These are phyloP conservation scores for Psidium friedrichsthalianum DNA, from an alignment of 345 rosid species.

Conservation along the genomic window DNA sequence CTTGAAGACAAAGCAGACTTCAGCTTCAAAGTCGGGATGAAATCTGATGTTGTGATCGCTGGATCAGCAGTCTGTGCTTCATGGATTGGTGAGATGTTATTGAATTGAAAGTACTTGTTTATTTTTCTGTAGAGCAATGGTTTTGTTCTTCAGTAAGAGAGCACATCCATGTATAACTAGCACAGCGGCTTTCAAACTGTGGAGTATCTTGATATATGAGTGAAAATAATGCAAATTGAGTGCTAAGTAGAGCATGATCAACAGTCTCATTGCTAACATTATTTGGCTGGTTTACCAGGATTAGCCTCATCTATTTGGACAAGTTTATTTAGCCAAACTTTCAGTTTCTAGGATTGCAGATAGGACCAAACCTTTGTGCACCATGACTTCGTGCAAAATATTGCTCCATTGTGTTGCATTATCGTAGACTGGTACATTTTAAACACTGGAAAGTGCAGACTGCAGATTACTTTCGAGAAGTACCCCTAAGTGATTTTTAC, in stretches of 20 bases:
- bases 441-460: neutral
- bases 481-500: neutral
- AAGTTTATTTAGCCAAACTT: neutral
- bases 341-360: neutral
- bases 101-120: neutral
- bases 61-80: constrained; percentile 97
- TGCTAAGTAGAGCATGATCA: neutral
- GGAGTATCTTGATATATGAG: neutral
- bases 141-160: neutral
- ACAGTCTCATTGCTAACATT: neutral
- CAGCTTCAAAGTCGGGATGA: constrained; percentile 92
- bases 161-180: neutral
- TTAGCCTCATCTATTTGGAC: neutral
- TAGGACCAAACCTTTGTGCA: neutral
- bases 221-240: neutral
- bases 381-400: neutral
- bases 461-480: neutral
- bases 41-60: constrained; percentile 89
- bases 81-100: constrained; percentile 62
- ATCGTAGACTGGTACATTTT: neutral
- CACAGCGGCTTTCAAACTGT: neutral
- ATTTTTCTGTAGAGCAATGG: neutral
- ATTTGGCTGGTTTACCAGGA: neutral
- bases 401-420: neutral
- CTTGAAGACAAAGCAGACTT: constrained; percentile 83